A percentile compares a stretch with the other conserved stretches of the same genome.
These are phyloP conservation scores for Syncephalastrum racemosum DNA, from an alignment of 371 early-diverging fungal species.

Conservation along the genomic window DNA sequence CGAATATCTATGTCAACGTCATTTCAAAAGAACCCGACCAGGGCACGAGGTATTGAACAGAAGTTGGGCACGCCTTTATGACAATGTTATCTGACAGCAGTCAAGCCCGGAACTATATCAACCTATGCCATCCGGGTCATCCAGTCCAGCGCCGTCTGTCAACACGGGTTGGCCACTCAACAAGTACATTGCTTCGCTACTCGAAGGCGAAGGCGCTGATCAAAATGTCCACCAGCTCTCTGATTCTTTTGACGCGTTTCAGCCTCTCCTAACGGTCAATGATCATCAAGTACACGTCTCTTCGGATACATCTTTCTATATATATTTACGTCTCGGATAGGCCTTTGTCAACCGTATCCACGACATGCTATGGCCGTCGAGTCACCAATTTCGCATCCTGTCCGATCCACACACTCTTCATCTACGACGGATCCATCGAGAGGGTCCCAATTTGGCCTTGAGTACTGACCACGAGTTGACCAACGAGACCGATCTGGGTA, in stretches of 20 bases:
- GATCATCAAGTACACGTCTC: too few species aligned
- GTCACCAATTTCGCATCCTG: constrained; percentile 32
- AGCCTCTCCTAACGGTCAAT: constrained; percentile 4
- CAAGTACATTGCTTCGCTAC: neutral
- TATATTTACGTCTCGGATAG: constrained; percentile 8
- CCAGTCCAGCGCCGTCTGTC: too few species aligned
- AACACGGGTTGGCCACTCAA: too few species aligned
- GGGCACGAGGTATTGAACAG: constrained; percentile 15
- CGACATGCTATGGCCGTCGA: constrained; percentile 43
- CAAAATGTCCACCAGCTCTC: neutral
- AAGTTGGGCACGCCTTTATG: too few species aligned
- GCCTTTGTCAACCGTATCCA: constrained; percentile 35
- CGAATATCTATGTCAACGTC: constrained; percentile 44
- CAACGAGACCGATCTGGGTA: constrained; percentile 22
- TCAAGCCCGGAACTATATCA: constrained; percentile 4
- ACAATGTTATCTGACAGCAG: neutral
- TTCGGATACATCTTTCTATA: neutral
- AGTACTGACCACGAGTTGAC: neutral
- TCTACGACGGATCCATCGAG: too few species aligned
- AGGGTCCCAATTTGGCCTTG: too few species aligned
- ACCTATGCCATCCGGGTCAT: neutral
- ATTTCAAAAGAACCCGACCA: constrained; percentile 27
- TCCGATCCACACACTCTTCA: neutral
- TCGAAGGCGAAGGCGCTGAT: constrained; percentile 6
- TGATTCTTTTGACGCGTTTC: constrained; percentile 10